Evolutionary conservation across 495 filamentous ascomycete species (phyloP).

Genomic region (Pseudomonodictys pantanalensis): DNA sequence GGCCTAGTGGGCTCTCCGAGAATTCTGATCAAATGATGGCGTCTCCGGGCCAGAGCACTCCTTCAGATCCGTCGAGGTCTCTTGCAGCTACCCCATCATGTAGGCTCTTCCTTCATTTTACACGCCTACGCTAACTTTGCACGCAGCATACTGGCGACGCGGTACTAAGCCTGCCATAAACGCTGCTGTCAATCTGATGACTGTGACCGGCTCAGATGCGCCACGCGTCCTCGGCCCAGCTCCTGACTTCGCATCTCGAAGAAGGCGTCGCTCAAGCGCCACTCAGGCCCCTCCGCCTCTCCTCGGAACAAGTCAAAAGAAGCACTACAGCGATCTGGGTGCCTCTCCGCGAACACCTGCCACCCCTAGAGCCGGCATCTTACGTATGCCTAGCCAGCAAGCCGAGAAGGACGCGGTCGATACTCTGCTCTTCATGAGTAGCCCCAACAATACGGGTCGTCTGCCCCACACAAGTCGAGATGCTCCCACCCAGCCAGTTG

Average conservation of each 20-base stretch:
- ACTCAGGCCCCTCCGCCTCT: slow-evolving; percentile 27
- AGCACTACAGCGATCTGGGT: slow-evolving; percentile 31
- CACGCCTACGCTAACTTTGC: not conserved
- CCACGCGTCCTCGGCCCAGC: slow-evolving; percentile 28
- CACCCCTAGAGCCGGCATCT: slow-evolving; percentile 30
- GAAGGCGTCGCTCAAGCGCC: slow-evolving; percentile 33
- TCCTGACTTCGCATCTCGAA: slow-evolving; percentile 29
- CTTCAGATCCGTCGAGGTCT: slow-evolving; percentile 15
- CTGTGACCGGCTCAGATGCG: slow-evolving; percentile 4
- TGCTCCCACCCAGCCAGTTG: slow-evolving; percentile 25
- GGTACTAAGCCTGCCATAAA: not conserved
- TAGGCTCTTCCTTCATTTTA: slow-evolving; percentile 1
- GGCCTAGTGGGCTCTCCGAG: slow-evolving; percentile 31
- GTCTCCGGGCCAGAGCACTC: slow-evolving; percentile 22
- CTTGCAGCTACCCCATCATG: slow-evolving; percentile 13
- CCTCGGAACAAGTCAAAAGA: slow-evolving; percentile 19
- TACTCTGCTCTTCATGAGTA: slow-evolving; percentile 82
- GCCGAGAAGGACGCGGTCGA: slow-evolving; percentile 87
- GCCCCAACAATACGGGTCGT: slow-evolving; percentile 67
- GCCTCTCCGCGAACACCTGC: slow-evolving; percentile 21
- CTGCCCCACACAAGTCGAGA: slow-evolving; percentile 25
- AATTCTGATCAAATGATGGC: slow-evolving; percentile 28
- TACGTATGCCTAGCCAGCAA: slow-evolving; percentile 61
- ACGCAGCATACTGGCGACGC: slow-evolving; percentile 24
- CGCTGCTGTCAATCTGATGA: not conserved